Base-by-base conservation (phyloP, 192 early-diverging fungal species). In the Rhizoclosmatium sp. region DNA sequence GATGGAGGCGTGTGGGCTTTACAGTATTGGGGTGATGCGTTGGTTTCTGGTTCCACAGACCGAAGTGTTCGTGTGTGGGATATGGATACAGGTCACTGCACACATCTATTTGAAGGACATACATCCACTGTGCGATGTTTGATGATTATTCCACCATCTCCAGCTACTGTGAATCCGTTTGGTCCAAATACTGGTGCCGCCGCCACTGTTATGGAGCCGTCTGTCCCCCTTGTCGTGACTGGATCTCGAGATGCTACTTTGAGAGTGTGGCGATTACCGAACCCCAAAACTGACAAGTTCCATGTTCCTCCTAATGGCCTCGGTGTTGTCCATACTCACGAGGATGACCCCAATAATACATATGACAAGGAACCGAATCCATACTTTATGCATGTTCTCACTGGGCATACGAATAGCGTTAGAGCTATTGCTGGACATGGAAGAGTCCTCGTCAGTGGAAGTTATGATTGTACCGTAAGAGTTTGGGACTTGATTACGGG, bases 1-100 rank as follows among this genome's bases (percentile, higher is more conserved):
- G 94, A 95, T 47, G 97, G 97, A 54, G 98, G 98, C 66, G 97
- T 99, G 4, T 99, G 98, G 98, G 97, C 97, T 9, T 84, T 99
- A 47, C 93, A 97, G 73, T 97, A 97, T 69, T 91, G 93, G 48
- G 93, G 94, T 41, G 89, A 93, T 67, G 94, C 95, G 0, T 88
- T 99, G 3, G 95, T 99, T 4, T 94, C 93, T 66, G 97, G 98
- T 23, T 95, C 95, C 14, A 98, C 96, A 2, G 98, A 99, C 83
- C 86, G 97, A 41, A 94, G 95, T 3, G 95, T 99, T 40, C 87
- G 97, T 3, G 94, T 99, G 0, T 99, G 98, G 98, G 95, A 99
- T 78, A 93, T 98, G 85, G 93, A 94, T 41, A 88, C 89, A 5
- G 96, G 96, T 1, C 71, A 80, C 41, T 99, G 96, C 82, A 98